phyloP scores from a whole-genome alignment of 805 yeast genomes.

The Torulaspora franciscae region DNA sequence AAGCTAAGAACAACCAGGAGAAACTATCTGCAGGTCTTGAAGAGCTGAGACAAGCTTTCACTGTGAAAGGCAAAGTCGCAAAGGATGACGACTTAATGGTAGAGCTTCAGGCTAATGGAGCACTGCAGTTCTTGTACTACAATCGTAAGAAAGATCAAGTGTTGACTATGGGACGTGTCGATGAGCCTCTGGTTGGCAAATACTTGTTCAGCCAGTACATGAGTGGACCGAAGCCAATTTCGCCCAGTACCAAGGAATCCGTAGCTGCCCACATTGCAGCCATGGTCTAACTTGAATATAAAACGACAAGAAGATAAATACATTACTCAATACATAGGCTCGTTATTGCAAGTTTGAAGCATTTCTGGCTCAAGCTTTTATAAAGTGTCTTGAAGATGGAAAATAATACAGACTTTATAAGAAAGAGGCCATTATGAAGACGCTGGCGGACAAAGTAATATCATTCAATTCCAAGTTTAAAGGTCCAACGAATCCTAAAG shows the following conservation, averaged over 20 bases:
- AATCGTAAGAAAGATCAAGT: slow-evolving; percentile 38
- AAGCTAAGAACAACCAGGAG: slow-evolving; percentile 48
- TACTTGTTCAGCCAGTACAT: slow-evolving; percentile 73
- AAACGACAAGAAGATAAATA: background rate
- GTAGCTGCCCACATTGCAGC: slow-evolving; percentile 21
- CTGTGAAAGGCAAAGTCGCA: slow-evolving; percentile 64
- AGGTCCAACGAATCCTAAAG: slow-evolving; percentile 3
- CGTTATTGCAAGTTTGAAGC: too few relatives aligned
- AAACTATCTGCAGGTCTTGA: slow-evolving; percentile 58
- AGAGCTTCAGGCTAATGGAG: slow-evolving; percentile 48
- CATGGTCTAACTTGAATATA: slow-evolving; percentile 9
- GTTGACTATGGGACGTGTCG: slow-evolving; percentile 51
- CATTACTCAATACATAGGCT: background rate
- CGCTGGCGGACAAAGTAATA: background rate
- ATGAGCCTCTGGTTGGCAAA: slow-evolving; percentile 57
- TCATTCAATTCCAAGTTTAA: slow-evolving; percentile 4
- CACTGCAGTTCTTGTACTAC: slow-evolving; percentile 42
- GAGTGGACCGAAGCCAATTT: slow-evolving; percentile 46
- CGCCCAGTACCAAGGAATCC: slow-evolving; percentile 28
- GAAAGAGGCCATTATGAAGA: background rate
- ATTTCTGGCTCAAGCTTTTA: background rate
- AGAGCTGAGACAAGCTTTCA: slow-evolving; percentile 58
- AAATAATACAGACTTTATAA: background rate
- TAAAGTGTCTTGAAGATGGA: background rate
- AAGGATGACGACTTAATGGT: slow-evolving; percentile 65